phyloP scores from a whole-genome alignment of 164 flowering plant species.

The Protea cynaroides region DNA sequence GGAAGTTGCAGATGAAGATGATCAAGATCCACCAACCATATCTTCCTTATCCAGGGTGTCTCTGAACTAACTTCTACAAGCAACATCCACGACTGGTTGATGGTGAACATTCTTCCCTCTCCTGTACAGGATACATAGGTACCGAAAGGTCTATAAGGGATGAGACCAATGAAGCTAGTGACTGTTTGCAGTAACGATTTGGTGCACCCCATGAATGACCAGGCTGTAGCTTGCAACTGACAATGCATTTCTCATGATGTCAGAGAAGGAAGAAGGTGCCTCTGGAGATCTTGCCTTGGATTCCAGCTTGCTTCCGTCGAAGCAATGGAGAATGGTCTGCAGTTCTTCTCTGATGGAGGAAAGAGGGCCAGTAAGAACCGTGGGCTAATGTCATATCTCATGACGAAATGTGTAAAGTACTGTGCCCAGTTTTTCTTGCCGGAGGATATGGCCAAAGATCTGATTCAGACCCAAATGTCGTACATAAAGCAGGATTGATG shows the following conservation, averaged over 20 bases:
- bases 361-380: conserved; percentile 52
- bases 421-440: conserved; percentile 62
- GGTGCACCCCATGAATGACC: conserved; percentile 51
- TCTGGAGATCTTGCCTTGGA: conserved; percentile 7
- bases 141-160: conserved; percentile 78
- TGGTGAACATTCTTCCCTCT: conserved; percentile 30
- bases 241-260: conserved; percentile 44
- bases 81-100: conserved; percentile 26
- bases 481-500: too few species aligned
- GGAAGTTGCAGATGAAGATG: conserved; percentile 10
- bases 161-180: conserved; percentile 42
- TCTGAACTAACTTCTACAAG: conserved; percentile 29
- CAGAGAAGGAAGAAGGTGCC: conserved; percentile 27
- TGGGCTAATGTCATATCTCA: conserved; percentile 61
- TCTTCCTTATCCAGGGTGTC: conserved; percentile 38
- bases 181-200: conserved; percentile 44
- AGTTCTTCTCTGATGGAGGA: conserved; percentile 30
- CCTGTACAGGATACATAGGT: conserved; percentile 57
- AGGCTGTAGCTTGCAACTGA: conserved; percentile 54
- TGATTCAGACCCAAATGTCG: conserved; percentile 67
- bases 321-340: conserved; percentile 23
- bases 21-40: conserved; percentile 30
- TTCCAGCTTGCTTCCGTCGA: conserved; percentile 21
- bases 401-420: conserved; percentile 52
- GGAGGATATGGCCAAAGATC: conserved; percentile 50